These are phyloP conservation scores for Gossypium thurberi DNA, from an alignment of 345 rosid genomes.

Conservation along the genomic window DNA sequence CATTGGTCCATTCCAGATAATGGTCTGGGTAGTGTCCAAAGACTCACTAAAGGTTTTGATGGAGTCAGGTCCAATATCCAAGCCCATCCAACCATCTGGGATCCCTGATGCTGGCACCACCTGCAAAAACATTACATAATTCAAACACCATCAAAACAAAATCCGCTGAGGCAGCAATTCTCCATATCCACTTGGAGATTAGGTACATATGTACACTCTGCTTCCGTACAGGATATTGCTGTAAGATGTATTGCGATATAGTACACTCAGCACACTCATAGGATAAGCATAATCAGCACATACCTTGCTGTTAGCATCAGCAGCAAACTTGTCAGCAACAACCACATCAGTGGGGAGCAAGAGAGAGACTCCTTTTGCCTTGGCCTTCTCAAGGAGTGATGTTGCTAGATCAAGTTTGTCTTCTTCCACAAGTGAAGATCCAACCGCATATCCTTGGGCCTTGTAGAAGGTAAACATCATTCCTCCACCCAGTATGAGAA, in stretches of 20 bases:
- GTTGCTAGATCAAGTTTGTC: slow-evolving; percentile 87
- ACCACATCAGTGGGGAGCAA: slow-evolving; percentile 81
- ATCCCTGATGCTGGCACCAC: slow-evolving; percentile 69
- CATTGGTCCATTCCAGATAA: slow-evolving; percentile 99
- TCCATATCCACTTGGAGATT: not conserved
- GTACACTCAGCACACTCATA: not conserved
- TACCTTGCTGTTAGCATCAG: slow-evolving; percentile 91
- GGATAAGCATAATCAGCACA: slow-evolving; percentile 2
- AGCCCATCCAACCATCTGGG: slow-evolving; percentile 94
- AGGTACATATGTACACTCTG: not conserved
- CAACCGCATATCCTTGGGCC: slow-evolving; percentile 79
- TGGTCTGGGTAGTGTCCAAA: slow-evolving; percentile 63
- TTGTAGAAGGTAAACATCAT: slow-evolving; percentile 98
- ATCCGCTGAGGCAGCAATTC: not conserved
- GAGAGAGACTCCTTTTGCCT: slow-evolving; percentile 81
- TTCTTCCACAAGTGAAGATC: slow-evolving; percentile 90
- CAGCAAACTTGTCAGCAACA: slow-evolving; percentile 83
- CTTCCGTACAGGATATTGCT: not conserved
- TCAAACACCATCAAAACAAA: not conserved
- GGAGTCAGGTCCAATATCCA: slow-evolving; percentile 88
- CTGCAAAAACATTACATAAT: slow-evolving; percentile 29
- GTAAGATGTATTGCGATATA: not conserved
- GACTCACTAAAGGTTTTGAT: slow-evolving; percentile 58
- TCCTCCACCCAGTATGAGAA: slow-evolving; percentile 92
- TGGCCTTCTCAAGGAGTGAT: slow-evolving; percentile 78